Percentiles rank a stretch among this genome's conserved stretches.
These are phyloP conservation scores for Aquanectria penicillioides DNA, from an alignment of 2,329 filamentous ascomycete species.

Conservation along the genomic window DNA sequence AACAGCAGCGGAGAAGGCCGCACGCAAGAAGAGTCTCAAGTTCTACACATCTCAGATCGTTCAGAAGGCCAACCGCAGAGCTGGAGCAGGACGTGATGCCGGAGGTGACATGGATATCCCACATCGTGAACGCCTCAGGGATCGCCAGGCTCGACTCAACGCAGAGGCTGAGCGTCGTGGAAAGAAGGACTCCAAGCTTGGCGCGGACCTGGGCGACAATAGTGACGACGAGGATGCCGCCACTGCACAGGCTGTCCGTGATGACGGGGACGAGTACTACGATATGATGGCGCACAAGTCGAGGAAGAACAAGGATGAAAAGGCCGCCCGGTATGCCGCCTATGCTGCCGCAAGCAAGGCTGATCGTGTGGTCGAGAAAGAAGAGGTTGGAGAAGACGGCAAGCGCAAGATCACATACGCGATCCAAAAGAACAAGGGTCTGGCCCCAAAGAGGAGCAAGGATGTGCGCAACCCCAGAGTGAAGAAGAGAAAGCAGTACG, in stretches of 20 bases:
- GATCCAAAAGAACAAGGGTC: conserved; percentile 97
- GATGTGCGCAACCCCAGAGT: conserved; percentile 93
- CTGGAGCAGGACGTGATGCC: conserved; percentile 75
- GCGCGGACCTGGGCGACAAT: conserved; percentile 75
- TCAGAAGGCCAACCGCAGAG: conserved; percentile 90
- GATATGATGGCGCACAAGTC: conserved; percentile 80
- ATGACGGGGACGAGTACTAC: conserved; percentile 83
- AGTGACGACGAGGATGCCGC: conserved; percentile 74
- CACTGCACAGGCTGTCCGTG: conserved; percentile 60
- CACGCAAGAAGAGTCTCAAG: conserved; percentile 88
- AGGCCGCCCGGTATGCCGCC: conserved; percentile 66
- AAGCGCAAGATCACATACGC: conserved; percentile 93
- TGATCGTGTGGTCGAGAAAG: conserved; percentile 71
- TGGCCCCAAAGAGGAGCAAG: conserved; percentile 91
- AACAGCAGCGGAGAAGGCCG: conserved; percentile 86
- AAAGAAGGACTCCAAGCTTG: conserved; percentile 68
- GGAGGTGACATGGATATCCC: conserved; percentile 87
- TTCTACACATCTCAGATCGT: conserved; percentile 99
- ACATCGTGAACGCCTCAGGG: conserved; percentile 86
- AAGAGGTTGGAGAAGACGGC: conserved; percentile 80
- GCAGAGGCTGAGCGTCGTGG: conserved; percentile 89
- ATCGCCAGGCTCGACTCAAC: conserved; percentile 86
- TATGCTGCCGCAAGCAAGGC: conserved; percentile 70
- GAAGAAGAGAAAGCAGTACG: conserved; percentile 97
- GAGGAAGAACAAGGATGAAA: conserved; percentile 79